Conservation (phyloP, 192 early-diverging fungal genomes). For the Phycomyces blakesleeanus region DNA sequence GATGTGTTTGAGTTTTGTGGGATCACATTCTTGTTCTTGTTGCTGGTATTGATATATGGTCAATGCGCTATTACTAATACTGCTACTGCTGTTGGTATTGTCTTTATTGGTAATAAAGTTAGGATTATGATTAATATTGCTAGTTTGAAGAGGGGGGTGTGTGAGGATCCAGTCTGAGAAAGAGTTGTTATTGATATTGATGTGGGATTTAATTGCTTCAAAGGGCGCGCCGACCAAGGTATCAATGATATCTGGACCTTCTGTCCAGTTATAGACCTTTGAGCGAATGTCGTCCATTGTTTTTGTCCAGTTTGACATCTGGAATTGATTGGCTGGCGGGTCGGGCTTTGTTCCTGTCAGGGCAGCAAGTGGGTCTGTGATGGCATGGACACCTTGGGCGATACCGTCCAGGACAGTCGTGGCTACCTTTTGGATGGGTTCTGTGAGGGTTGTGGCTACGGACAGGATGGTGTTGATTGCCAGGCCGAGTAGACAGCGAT, state of each 20-base stretch:
- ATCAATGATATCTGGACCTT: background rate
- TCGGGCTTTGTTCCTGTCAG: background rate
- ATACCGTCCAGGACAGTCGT: background rate
- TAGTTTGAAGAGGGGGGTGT: background rate
- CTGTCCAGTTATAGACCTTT: constrained; percentile 14
- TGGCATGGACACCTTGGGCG: background rate
- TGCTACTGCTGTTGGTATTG: too few relatives aligned
- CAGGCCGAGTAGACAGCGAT: constrained; percentile 25
- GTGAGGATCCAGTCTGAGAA: background rate
- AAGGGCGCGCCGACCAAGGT: constrained; percentile 9
- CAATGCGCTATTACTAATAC: too few relatives aligned
- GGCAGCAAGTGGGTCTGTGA: background rate
- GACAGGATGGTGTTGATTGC: constrained; percentile 21
- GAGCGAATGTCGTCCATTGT: background rate
- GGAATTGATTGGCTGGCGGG: background rate
- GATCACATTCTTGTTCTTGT: constrained; percentile 3
- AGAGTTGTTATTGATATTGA: constrained; percentile 15
- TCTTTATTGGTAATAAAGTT: too few relatives aligned
- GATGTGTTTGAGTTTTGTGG: background rate
- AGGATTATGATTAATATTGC: too few relatives aligned
- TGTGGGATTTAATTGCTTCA: background rate
- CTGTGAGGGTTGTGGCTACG: constrained; percentile 1
- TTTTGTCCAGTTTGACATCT: constrained; percentile 11
- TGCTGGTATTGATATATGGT: too few relatives aligned
- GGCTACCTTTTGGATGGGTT: constrained; percentile 22